phyloP scores from a whole-genome alignment of 2,329 filamentous ascomycete species.

The Knufia petricola region DNA sequence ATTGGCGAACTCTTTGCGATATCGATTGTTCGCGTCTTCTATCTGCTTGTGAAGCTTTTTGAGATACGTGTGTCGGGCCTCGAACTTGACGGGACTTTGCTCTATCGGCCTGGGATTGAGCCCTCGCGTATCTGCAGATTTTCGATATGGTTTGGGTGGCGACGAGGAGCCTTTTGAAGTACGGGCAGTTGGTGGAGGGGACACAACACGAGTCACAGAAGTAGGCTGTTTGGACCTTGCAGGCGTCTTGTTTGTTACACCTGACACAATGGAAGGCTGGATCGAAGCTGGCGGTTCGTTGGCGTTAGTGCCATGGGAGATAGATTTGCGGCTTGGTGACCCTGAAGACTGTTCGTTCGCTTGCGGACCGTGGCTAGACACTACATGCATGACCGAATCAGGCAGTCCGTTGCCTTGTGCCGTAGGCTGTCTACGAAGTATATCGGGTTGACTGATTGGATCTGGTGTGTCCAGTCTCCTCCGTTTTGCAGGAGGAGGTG shows the following conservation, averaged over 20 bases:
- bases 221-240: constrained; percentile 4
- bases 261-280: not conserved
- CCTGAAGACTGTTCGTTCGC: not conserved
- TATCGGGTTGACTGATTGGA: not conserved
- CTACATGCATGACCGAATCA: not conserved
- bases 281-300: not conserved
- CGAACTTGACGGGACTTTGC: constrained; percentile 35
- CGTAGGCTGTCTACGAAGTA: not conserved
- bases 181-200: constrained; percentile 9
- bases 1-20: constrained; percentile 25
- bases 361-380: not conserved
- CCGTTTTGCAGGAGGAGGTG: constrained; percentile 27
- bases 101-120: constrained; percentile 38
- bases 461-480: constrained; percentile 16
- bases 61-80: constrained; percentile 34
- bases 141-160: constrained; percentile 4
- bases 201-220: constrained; percentile 15
- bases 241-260: not conserved
- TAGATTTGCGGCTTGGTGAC: not conserved
- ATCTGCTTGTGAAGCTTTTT: constrained; percentile 37
- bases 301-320: not conserved
- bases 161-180: constrained; percentile 4
- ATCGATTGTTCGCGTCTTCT: constrained; percentile 31
- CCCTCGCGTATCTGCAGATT: constrained; percentile 29
- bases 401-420: not conserved